These are phyloP conservation scores for Phytophthora meadii DNA, from an alignment of 352 stramenopile genomes.

Conservation along the genomic window DNA sequence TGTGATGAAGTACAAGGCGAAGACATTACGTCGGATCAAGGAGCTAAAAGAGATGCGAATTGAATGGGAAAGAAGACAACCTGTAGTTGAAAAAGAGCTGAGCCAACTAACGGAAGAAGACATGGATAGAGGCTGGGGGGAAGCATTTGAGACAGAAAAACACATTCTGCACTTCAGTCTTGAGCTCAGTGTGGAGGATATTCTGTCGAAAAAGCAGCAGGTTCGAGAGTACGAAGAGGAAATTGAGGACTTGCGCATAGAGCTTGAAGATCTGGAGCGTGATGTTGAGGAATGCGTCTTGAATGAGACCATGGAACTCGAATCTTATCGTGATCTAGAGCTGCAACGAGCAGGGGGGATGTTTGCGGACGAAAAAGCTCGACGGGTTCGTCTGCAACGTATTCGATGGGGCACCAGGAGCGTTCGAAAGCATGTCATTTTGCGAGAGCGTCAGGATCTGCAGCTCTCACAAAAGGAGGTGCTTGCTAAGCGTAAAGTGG, in stretches of 20 bases:
- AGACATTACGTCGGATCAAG: conserved; percentile 70
- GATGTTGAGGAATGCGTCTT: conserved; percentile 76
- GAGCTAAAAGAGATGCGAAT: conserved; percentile 82
- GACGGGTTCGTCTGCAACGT: conserved; percentile 57
- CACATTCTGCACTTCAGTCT: conserved; percentile 72
- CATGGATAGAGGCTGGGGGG: conserved; percentile 75
- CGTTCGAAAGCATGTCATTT: conserved; percentile 62
- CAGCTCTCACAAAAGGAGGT: conserved; percentile 41
- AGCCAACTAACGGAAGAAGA: conserved; percentile 70
- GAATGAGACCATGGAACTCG: conserved; percentile 69
- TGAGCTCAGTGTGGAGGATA: conserved; percentile 82
- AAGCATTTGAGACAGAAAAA: conserved; percentile 83
- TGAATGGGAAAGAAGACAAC: conserved; percentile 82
- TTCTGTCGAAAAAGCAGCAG: conserved; percentile 63
- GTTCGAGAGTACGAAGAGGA: conserved; percentile 76
- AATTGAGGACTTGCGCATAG: conserved; percentile 72
- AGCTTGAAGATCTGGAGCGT: conserved; percentile 83
- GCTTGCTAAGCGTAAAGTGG: conserved; percentile 47
- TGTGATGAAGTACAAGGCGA: conserved; percentile 80
- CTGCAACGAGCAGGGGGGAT: conserved; percentile 47
- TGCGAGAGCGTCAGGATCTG: conserved; percentile 48
- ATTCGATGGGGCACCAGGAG: conserved; percentile 73
- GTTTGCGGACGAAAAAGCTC: conserved; percentile 48
- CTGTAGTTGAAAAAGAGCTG: conserved; percentile 77
- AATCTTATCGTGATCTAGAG: conserved; percentile 67